Base-by-base conservation (phyloP, 352 stramenopile species). In the Phytophthora litchii region DNA sequence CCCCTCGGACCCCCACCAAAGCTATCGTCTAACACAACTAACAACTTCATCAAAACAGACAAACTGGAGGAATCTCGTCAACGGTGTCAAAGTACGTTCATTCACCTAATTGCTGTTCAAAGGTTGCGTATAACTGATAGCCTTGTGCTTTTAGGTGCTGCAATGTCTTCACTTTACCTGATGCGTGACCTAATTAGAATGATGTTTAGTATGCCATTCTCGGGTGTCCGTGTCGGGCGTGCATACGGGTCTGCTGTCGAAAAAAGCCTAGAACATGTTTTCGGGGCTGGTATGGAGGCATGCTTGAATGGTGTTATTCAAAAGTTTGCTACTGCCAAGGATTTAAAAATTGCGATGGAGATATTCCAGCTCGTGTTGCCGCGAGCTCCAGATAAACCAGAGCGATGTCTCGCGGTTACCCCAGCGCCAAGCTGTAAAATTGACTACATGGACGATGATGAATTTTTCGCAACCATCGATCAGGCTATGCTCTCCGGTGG, bases 301-400 rank as follows among this genome's bases (percentile, higher is more conserved):
- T 90, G 79, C 29, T 45, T 92, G 42, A 67, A 75, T 46, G 66
- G 60, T 17, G 76, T 38, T 19, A 59, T 72, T 36, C 64, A 76
- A 12, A 68, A 74, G 9, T 12, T 72, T 8, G 35, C 84, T 19
- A 41, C 56, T 4, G 40, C 68, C 9, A 58, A 69, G 1, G 71
- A 79, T 32, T 60, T 88, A 10, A 74, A 74, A 14, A 52, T 82
- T 42, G 67, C 54, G 14, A 66, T 88, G n/a, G 78, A 86, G 43
- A 88, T 90, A 41, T 41, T 91, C 14, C 62, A 83, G 29, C 47
- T 80, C 4, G 36, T 85, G 5, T 54, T 83, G 1, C 76, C 78
- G 27, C 68, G 62, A 38, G 42, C 40, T 40, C 16, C 52, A 13
- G 68, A 86, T 14, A 35, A 64, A 6, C 65, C 76, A 35, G 62